Conservation (phyloP, 169 alveolate genomes). For the Neospora caninum region DNA sequence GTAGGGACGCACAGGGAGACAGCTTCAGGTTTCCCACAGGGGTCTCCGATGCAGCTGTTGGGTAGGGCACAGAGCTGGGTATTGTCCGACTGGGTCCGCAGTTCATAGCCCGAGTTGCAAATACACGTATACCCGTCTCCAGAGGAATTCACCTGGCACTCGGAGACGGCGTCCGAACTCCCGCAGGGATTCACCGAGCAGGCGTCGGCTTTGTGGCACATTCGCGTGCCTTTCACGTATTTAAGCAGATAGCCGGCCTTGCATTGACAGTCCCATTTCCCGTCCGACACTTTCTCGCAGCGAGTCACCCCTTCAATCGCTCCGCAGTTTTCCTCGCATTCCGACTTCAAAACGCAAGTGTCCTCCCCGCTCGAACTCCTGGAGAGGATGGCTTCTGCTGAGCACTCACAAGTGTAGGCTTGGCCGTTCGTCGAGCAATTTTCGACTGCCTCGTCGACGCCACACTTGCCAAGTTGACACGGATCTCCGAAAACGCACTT, state of each 20-base stretch:
- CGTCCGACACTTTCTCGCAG: background rate
- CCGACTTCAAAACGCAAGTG: background rate
- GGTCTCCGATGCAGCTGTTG: constrained; percentile 9
- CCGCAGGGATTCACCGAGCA: constrained; percentile 25
- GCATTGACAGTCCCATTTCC: background rate
- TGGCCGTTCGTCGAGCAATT: constrained; percentile 1
- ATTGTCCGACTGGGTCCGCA: background rate
- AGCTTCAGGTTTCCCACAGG: background rate
- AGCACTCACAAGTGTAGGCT: constrained; percentile 5
- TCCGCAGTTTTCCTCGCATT: constrained; percentile 2
- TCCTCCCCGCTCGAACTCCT: background rate
- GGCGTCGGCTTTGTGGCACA: background rate
- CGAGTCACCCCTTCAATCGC: background rate
- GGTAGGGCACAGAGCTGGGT: background rate
- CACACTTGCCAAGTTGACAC: background rate
- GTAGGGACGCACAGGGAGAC: background rate
- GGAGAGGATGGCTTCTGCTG: background rate
- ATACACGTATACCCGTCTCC: background rate
- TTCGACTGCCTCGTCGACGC: background rate
- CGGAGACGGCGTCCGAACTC: background rate
- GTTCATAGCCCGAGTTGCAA: background rate
- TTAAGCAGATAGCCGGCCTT: constrained; percentile 5
- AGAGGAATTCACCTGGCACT: background rate
- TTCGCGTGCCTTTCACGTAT: background rate
- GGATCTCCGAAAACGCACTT: constrained; percentile 19